Base-by-base conservation (phyloP, 1,284 basidiomycete genomes). In the Boletus calvinii region DNA sequence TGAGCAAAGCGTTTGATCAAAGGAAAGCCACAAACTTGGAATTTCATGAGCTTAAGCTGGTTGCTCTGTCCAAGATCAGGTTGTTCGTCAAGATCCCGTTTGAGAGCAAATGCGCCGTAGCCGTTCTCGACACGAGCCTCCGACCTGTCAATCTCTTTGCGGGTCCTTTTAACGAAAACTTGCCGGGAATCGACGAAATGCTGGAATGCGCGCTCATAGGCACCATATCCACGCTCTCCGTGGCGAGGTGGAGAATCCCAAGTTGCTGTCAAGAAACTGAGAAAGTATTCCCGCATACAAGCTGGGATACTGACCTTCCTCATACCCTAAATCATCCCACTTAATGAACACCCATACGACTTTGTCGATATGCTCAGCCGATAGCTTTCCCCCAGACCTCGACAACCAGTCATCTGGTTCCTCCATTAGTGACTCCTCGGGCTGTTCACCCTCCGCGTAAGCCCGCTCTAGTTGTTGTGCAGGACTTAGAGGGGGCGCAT, bases 251-350 rank as follows among this genome's bases (percentile, higher is more conserved):
- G 93, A 10, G 91, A 85, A 69, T 95, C 94, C 90, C 91, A 95
- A 9, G 89, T 88, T n/a, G 90, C 92, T 91, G 59, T 53, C 46
- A 29, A 35, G 45, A 32, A 41, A 36, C 31, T 55, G 12, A 62
- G 58, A 2, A 22, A 26, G 24, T 18, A 34, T 34, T 6, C 1
- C 10, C 3, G 10, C n/a, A 34, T 30, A 31, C 30, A 40, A 46
- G 24, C 46, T 35, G 38, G 13, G n/a, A 54, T 42, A 62, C 78
- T 54, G 51, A 92, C 92, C 84, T 73, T 94, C 85, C 31, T 94
- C 91, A 59, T 98, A 97, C 26, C 87, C 85, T 39, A 96, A 75
- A 59, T 95, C 93, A 34, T 86, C 77, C 92, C 94, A 98, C 70
- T 97, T 98, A 59, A 92, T 78, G 64, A 91, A 90, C 8, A 78